These are phyloP conservation scores for Gossypium thurberi DNA, from an alignment of 345 rosid genomes.

Conservation along the genomic window DNA sequence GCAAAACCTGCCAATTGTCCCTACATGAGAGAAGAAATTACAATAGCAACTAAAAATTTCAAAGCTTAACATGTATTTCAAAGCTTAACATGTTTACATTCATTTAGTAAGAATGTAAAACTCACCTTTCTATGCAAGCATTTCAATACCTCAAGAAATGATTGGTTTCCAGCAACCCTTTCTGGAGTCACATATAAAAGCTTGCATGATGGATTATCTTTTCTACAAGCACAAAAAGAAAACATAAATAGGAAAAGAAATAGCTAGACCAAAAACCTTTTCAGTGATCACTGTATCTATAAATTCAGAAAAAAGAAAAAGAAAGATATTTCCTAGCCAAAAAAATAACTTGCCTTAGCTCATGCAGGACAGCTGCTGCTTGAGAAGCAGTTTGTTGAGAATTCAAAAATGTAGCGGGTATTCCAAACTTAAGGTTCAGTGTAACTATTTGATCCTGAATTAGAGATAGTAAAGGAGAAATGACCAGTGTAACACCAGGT, in stretches of 20 bases:
- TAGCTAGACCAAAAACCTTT: neutral
- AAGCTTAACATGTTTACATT: neutral
- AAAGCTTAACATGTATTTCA: neutral
- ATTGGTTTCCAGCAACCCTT: constrained; percentile 65
- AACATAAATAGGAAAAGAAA: constrained; percentile 6
- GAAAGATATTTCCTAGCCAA: neutral
- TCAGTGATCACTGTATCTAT: neutral
- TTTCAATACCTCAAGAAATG: constrained; percentile 54
- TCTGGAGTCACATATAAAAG: constrained; percentile 92
- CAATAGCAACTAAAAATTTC: constrained; percentile 9
- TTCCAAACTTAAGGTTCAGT: constrained; percentile 64
- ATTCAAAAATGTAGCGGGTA: constrained; percentile 80
- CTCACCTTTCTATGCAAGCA: constrained; percentile 60
- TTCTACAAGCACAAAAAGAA: constrained; percentile 30
- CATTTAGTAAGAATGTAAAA: neutral
- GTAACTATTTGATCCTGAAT: constrained; percentile 92
- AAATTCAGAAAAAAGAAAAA: neutral
- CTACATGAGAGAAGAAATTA: constrained; percentile 22
- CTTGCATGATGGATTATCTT: constrained; percentile 75
- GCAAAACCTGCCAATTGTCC: constrained; percentile 73
- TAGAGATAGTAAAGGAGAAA: constrained; percentile 78
- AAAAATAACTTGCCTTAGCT: constrained; percentile 58
- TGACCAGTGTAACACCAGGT: constrained; percentile 77
- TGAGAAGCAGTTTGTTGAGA: constrained; percentile 85
- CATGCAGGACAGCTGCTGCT: constrained; percentile 67